These are phyloP conservation scores for Claviceps sorghi DNA, from an alignment of 2,329 filamentous ascomycete species.

Conservation along the genomic window DNA sequence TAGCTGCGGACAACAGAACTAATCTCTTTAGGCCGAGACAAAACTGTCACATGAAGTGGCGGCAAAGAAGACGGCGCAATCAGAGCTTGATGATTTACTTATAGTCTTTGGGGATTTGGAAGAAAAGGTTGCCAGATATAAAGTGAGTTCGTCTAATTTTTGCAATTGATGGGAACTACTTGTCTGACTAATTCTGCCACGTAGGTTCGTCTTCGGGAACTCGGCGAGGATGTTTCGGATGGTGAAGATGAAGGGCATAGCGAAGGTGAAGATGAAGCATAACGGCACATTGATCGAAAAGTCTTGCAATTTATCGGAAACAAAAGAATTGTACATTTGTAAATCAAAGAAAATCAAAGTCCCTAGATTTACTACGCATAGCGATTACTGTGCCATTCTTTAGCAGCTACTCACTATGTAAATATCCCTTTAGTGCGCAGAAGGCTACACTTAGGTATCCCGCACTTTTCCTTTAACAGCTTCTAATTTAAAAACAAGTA, in stretches of 20 bases:
- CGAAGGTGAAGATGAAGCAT: constrained; percentile 32
- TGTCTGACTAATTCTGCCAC: not conserved
- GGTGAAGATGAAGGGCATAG: constrained; percentile 39
- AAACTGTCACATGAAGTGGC: constrained; percentile 34
- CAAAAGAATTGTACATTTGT: not conserved
- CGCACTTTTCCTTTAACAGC: too few species aligned
- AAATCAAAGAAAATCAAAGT: not conserved
- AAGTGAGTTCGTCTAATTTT: constrained; percentile 32
- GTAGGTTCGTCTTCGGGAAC: constrained; percentile 44
- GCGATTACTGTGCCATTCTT: too few species aligned
- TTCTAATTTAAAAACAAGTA: too few species aligned
- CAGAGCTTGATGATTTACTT: constrained; percentile 65
- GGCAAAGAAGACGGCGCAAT: constrained; percentile 49
- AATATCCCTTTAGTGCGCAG: too few species aligned
- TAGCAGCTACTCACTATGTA: too few species aligned
- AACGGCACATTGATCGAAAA: not conserved
- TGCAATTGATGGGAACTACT: not conserved
- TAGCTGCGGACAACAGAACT: not conserved
- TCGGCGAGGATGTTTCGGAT: constrained; percentile 56
- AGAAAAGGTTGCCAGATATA: constrained; percentile 61
- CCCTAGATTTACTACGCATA: too few species aligned
- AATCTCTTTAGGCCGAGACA: constrained; percentile 15
- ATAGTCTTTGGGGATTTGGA: constrained; percentile 72
- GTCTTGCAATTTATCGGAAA: too few species aligned
- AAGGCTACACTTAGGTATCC: too few species aligned